phyloP scores from a whole-genome alignment of 139 green algal genomes.

The Micromonas commoda region DNA sequence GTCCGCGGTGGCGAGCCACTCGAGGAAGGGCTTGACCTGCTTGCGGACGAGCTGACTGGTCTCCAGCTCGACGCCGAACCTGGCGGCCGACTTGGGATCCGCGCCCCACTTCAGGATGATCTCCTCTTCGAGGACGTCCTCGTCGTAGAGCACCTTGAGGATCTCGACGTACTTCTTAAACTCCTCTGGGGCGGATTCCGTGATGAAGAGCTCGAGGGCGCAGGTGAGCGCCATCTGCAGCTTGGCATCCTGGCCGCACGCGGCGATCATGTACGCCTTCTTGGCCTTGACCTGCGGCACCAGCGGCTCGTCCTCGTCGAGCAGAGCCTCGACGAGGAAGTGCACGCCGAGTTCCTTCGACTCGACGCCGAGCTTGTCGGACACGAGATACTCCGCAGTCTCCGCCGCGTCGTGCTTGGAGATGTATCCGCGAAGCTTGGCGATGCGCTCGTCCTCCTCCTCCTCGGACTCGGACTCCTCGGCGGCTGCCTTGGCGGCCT shows the following conservation, averaged over 20 bases:
- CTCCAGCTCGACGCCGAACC: constrained; percentile 36
- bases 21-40: constrained; percentile 59
- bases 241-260: constrained; percentile 11
- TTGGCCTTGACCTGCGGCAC: constrained; percentile 36
- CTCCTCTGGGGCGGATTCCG: constrained; percentile 29
- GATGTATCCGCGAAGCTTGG: constrained; percentile 30
- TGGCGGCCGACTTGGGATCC: constrained; percentile 49
- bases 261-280: constrained; percentile 23
- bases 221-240: constrained; percentile 34
- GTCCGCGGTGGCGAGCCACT: constrained; percentile 69
- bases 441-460: constrained; percentile 36
- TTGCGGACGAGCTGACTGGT: constrained; percentile 46
- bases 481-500: constrained; percentile 24
- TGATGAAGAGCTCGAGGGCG: constrained; percentile 39
- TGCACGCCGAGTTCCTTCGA: constrained; percentile 12
- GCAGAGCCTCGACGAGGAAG: constrained; percentile 22
- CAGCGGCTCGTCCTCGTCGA: constrained; percentile 28
- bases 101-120: constrained; percentile 55
- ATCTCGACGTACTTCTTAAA: constrained; percentile 60
- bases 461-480: constrained; percentile 26
- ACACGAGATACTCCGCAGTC: constrained; percentile 17
- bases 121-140: constrained; percentile 79
- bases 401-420: constrained; percentile 29
- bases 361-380: constrained; percentile 6
- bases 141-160: constrained; percentile 86